phyloP scores from a whole-genome alignment of 202 grass and related monocot genomes.

The Saccharum hybrid region DNA sequence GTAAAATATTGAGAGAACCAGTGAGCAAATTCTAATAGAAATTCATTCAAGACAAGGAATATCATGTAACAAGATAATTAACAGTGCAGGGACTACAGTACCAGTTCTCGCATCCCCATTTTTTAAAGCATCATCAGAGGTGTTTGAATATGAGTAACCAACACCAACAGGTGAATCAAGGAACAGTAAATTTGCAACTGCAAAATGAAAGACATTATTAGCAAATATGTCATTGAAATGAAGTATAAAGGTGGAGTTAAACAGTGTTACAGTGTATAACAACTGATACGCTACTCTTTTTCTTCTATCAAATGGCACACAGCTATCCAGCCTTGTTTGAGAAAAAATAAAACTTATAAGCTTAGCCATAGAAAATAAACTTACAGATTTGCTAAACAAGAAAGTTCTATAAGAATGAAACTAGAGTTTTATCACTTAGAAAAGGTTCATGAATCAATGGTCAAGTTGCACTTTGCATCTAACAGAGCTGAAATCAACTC shows the following conservation, averaged over 20 bases:
- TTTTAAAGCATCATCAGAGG: slow-evolving; percentile 63
- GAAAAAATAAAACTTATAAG: not conserved
- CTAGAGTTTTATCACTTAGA: slow-evolving; percentile 4
- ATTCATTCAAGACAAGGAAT: slow-evolving; percentile 38
- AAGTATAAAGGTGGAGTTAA: slow-evolving; percentile 36
- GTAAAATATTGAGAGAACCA: slow-evolving; percentile 43
- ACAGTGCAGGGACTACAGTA: slow-evolving; percentile 43
- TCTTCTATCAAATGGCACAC: not conserved
- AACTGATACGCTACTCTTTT: slow-evolving; percentile 15
- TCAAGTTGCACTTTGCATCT: slow-evolving; percentile 23
- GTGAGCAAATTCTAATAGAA: slow-evolving; percentile 30
- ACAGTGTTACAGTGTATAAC: not conserved
- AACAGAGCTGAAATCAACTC: not conserved
- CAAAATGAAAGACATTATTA: slow-evolving; percentile 48
- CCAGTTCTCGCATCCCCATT: slow-evolving; percentile 92
- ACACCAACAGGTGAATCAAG: slow-evolving; percentile 95
- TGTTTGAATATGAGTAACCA: slow-evolving; percentile 96
- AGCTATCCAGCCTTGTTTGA: not conserved
- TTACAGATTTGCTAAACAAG: slow-evolving; percentile 29
- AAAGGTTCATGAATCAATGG: not conserved
- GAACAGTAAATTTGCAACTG: slow-evolving; percentile 92
- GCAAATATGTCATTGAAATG: slow-evolving; percentile 12
- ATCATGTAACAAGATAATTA: slow-evolving; percentile 36
- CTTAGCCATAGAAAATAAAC: slow-evolving; percentile 19
- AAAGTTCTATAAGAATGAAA: slow-evolving; percentile 17